phyloP scores from a whole-genome alignment of 1,284 basidiomycete species.

The Ganoderma meredithae region DNA sequence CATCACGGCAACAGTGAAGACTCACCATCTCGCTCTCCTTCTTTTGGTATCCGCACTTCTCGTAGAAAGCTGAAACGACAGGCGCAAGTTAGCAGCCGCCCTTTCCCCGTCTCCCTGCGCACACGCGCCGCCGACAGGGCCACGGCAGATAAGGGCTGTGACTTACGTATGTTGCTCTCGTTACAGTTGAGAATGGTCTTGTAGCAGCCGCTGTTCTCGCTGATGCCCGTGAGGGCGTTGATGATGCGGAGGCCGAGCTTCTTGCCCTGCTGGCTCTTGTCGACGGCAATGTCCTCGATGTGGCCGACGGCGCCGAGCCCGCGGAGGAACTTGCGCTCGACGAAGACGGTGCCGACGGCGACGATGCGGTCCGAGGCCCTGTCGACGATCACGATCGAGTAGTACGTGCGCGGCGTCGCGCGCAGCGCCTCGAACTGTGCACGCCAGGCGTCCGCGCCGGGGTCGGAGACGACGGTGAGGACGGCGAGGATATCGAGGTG shows the following conservation, averaged over 20 bases:
- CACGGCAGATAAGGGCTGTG: constrained; percentile 18
- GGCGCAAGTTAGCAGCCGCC: constrained; percentile 8
- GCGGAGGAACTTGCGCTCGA: constrained; percentile 94
- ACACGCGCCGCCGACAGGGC: background rate
- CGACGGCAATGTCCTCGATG: constrained; percentile 97
- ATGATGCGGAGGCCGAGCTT: constrained; percentile 91
- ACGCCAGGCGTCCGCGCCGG: constrained; percentile 73
- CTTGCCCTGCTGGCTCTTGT: constrained; percentile 87
- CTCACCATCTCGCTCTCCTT: constrained; percentile 92
- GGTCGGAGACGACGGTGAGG: constrained; percentile 82
- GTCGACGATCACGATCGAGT: constrained; percentile 85
- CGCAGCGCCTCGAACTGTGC: constrained; percentile 72
- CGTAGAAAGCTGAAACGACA: constrained; percentile 84
- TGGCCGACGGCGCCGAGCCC: constrained; percentile 87
- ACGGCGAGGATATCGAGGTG: constrained; percentile 87
- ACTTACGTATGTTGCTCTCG: constrained; percentile 90
- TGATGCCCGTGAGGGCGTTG: constrained; percentile 82
- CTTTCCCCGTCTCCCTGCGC: background rate
- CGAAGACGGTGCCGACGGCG: constrained; percentile 84
- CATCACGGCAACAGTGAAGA: constrained; percentile 12
- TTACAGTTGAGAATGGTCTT: constrained; percentile 98
- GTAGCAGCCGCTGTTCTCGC: constrained; percentile 83
- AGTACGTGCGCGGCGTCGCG: constrained; percentile 74
- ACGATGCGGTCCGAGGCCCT: constrained; percentile 81
- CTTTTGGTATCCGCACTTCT: constrained; percentile 92